Percentiles rank a stretch among this genome's conserved stretches.
These are phyloP conservation scores for Bidens hawaiensis DNA, from an alignment of 140 eudicot species.

Conservation along the genomic window DNA sequence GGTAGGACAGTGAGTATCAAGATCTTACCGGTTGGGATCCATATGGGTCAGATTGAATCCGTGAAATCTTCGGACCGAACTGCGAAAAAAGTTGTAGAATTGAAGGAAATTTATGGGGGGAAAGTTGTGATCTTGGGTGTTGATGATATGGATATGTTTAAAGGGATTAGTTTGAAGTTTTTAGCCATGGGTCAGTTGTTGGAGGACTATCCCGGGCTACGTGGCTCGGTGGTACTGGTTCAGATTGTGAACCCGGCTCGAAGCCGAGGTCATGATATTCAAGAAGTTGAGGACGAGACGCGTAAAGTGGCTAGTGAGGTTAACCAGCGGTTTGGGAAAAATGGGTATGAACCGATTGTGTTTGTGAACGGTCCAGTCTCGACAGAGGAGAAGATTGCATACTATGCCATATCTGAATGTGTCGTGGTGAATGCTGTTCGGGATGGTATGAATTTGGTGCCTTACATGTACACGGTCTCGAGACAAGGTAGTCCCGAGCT, in stretches of 20 bases:
- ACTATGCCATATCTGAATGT: constrained; percentile 60
- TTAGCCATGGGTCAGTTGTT: constrained; percentile 55
- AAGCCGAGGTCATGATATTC: constrained; percentile 59
- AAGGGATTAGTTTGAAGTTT: constrained; percentile 78
- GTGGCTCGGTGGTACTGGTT: constrained; percentile 58
- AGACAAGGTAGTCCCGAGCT: constrained; percentile 51
- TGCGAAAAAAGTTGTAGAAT: constrained; percentile 34
- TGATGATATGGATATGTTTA: constrained; percentile 88
- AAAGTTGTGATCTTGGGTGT: constrained; percentile 78
- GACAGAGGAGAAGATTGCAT: constrained; percentile 54
- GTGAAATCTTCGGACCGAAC: constrained; percentile 48
- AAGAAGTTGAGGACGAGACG: constrained; percentile 54
- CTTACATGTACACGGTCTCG: constrained; percentile 60
- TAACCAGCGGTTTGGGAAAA: constrained; percentile 35
- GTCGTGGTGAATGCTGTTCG: constrained; percentile 68
- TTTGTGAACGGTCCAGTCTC: constrained; percentile 53
- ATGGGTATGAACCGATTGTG: constrained; percentile 58
- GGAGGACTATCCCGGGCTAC: constrained; percentile 34
- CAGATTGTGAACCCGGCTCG: constrained; percentile 73
- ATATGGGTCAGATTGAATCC: constrained; percentile 67
- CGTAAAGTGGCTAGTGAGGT: constrained; percentile 45
- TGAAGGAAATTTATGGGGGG: constrained; percentile 42
- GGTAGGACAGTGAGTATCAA: constrained; percentile 89
- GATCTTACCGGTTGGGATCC: constrained; percentile 81
- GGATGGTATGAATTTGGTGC: constrained; percentile 74